Conservation (phyloP, 371 early-diverging fungal species). For the Mucor ambiguus region DNA sequence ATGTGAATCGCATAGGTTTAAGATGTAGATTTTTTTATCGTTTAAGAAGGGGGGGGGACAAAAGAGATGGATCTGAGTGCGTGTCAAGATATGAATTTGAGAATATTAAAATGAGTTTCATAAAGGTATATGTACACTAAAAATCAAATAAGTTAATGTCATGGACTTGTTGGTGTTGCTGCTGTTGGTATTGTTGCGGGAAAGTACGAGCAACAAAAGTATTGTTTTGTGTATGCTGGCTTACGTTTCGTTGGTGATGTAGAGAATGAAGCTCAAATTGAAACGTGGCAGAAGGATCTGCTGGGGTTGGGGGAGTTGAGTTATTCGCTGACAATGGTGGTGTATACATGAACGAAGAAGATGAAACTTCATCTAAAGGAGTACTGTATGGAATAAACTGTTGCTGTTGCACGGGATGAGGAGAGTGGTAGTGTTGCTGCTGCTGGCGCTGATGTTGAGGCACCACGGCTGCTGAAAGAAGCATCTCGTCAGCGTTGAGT, state of each 20-base stretch:
- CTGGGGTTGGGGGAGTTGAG: not conserved
- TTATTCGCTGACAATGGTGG: not conserved
- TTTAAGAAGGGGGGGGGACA: not conserved
- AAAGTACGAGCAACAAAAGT: not conserved
- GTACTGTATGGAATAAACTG: not conserved
- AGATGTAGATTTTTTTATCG: not conserved
- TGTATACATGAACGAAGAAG: not conserved
- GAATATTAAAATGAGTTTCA: not conserved
- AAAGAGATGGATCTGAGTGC: not conserved
- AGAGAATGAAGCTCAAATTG: not conserved
- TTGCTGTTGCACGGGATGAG: not conserved
- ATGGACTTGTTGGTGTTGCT: not conserved
- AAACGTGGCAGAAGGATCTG: not conserved
- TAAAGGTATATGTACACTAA: not conserved
- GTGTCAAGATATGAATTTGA: not conserved
- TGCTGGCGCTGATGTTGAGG: not conserved
- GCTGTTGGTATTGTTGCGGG: not conserved
- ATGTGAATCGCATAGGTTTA: not conserved
- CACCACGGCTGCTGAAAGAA: not conserved
- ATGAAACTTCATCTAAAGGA: not conserved
- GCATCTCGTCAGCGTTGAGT: not conserved
- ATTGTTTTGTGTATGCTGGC: not conserved
- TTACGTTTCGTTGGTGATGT: not conserved
- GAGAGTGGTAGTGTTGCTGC: not conserved
- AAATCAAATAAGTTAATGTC: not conserved